Evolutionary conservation across 768 basidiomycete species (phyloP).

Genomic region (Glaciozyma martinii): DNA sequence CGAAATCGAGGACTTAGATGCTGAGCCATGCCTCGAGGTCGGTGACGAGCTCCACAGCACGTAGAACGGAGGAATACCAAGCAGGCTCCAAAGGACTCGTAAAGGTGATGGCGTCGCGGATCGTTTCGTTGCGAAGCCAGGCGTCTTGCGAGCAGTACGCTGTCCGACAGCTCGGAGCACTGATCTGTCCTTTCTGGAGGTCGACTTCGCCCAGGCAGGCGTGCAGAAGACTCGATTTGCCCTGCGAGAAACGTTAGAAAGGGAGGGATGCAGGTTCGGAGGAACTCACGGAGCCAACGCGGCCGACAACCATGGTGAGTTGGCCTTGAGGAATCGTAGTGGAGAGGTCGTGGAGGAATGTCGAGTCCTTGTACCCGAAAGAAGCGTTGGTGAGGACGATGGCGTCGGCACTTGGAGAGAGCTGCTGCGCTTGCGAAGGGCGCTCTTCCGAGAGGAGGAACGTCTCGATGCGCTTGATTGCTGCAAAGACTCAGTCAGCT

Average conservation of each 20-base stretch:
- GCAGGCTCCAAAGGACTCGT: not conserved
- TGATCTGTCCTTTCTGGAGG: not conserved
- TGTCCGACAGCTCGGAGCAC: not conserved
- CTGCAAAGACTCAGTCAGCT: too few species aligned
- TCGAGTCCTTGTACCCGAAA: not conserved
- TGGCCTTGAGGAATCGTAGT: not conserved
- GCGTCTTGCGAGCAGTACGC: not conserved
- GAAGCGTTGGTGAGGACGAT: not conserved
- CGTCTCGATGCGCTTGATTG: not conserved
- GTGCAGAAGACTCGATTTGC: not conserved
- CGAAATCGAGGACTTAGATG: too few species aligned
- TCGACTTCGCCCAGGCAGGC: not conserved
- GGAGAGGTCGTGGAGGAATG: not conserved
- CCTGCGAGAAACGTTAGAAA: not conserved
- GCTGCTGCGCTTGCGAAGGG: too few species aligned
- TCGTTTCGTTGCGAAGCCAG: not conserved
- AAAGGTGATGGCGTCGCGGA: not conserved
- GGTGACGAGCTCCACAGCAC: not conserved
- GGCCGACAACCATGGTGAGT: not conserved
- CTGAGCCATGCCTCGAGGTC: not conserved
- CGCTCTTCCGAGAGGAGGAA: not conserved
- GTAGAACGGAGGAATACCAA: not conserved
- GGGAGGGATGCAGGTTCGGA: not conserved
- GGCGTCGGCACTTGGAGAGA: too few species aligned
- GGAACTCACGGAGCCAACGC: not conserved